A percentile compares a stretch with the other conserved stretches of the same genome.
phyloP scores from a whole-genome alignment of 768 basidiomycete genomes.

The Phanerodontia chrysosporium region DNA sequence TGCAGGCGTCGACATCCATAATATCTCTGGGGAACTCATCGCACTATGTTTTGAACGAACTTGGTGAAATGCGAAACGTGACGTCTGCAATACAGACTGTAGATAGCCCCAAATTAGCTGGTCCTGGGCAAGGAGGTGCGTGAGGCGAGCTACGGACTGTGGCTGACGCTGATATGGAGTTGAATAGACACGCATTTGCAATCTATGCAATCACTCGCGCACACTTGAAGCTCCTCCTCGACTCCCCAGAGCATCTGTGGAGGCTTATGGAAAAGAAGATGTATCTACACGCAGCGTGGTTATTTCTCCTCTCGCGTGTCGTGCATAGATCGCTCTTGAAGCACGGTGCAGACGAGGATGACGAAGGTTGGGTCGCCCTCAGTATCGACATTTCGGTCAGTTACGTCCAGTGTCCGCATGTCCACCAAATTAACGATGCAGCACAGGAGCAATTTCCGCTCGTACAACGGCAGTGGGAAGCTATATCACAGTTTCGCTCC shows the following conservation, averaged over 20 bases:
- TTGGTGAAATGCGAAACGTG: slow-evolving; percentile 57
- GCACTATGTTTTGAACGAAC: slow-evolving; percentile 53
- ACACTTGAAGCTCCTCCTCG: slow-evolving; percentile 86
- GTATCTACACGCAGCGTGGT: slow-evolving; percentile 81
- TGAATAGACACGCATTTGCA: slow-evolving; percentile 61
- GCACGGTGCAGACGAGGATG: slow-evolving; percentile 62
- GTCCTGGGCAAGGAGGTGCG: slow-evolving; percentile 41
- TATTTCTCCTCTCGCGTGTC: slow-evolving; percentile 82
- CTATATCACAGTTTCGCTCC: slow-evolving; percentile 77
- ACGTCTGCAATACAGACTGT: slow-evolving; percentile 47
- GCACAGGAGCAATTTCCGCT: slow-evolving; percentile 80
- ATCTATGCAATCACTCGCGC: slow-evolving; percentile 75
- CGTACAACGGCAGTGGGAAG: slow-evolving; percentile 91
- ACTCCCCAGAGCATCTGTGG: slow-evolving; percentile 92
- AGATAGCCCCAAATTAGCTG: slow-evolving; percentile 38
- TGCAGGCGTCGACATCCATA: slow-evolving; percentile 84
- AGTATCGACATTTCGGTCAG: slow-evolving; percentile 63
- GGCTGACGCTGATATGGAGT: not conserved
- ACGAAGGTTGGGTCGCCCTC: slow-evolving; percentile 51
- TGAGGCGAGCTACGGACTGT: not conserved
- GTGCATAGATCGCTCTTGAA: slow-evolving; percentile 72
- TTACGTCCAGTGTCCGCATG: slow-evolving; percentile 6
- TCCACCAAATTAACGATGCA: not conserved
- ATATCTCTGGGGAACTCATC: slow-evolving; percentile 72
- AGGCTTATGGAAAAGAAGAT: slow-evolving; percentile 75